A percentile compares a stretch with the other conserved stretches of the same genome.
Conservation (phyloP, 305 asterid genomes). For the Stenogyne calaminthoides region DNA sequence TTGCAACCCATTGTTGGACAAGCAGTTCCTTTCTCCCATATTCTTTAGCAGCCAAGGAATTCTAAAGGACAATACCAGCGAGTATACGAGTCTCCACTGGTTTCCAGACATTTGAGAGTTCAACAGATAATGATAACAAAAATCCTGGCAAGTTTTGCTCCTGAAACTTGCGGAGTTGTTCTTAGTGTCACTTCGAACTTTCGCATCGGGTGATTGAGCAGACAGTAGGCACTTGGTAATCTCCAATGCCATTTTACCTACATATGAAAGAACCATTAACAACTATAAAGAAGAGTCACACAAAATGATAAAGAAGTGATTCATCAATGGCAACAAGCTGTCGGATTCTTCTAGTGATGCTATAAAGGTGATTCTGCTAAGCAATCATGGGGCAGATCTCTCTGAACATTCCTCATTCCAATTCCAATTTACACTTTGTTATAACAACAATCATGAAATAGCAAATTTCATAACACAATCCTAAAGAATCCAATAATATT, state of each 20-base stretch:
- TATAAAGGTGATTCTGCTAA: too few species aligned
- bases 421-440: conserved; percentile 53
- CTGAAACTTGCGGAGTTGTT: conserved; percentile 57
- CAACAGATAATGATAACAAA: conserved; percentile 67
- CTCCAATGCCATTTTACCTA: conserved; percentile 73
- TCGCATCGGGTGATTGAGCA: conserved; percentile 88
- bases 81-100: conserved; percentile 86
- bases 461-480: not conserved
- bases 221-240: conserved; percentile 78
- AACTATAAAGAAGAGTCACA: too few species aligned
- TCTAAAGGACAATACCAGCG: conserved; percentile 88
- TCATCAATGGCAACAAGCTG: too few species aligned
- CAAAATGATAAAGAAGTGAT: too few species aligned
- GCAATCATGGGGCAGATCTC: too few species aligned
- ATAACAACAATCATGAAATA: not conserved
- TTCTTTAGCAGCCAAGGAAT: conserved; percentile 86
- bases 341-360: too few species aligned
- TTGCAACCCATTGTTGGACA: conserved; percentile 66
- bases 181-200: conserved; percentile 74
- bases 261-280: not conserved
- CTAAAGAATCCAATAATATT: not conserved
- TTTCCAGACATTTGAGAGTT: conserved; percentile 74
- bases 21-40: conserved; percentile 58
- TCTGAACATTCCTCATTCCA: too few species aligned
- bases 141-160: conserved; percentile 77